Evolutionary conservation across 106 monocot species (phyloP).

Genomic region (Acorus calamus): DNA sequence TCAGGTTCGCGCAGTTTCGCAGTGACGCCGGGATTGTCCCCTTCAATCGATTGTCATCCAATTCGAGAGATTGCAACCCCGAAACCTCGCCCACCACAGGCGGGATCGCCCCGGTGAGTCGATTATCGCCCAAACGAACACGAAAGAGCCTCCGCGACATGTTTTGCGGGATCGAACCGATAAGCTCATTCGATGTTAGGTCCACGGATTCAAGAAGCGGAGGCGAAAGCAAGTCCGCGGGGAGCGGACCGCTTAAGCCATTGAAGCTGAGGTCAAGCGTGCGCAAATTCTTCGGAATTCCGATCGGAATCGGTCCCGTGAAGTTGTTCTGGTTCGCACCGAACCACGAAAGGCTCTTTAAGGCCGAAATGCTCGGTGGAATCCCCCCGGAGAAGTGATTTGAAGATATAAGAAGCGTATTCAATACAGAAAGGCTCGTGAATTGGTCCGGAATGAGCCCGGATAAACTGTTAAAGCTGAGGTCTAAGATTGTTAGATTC

Average conservation of each 20-base stretch:
- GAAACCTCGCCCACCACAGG: constrained; percentile 6
- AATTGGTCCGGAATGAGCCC: constrained; percentile 20
- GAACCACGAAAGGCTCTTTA: constrained; percentile 20
- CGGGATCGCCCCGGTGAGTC: constrained; percentile 28
- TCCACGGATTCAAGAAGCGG: constrained; percentile 21
- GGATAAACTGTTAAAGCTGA: constrained; percentile 22
- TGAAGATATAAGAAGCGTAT: constrained; percentile 23
- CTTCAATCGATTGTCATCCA: constrained; percentile 16
- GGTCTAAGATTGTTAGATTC: constrained; percentile 36
- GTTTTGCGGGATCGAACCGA: constrained; percentile 22
- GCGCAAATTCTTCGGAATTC: constrained; percentile 13
- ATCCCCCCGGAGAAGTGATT: constrained; percentile 26
- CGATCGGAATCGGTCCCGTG: constrained; percentile 17
- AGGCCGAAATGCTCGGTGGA: constrained; percentile 9
- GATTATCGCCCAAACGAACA: constrained; percentile 27
- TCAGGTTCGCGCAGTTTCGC: constrained; percentile 22
- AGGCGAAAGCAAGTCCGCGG: constrained; percentile 22
- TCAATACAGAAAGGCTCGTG: constrained; percentile 12
- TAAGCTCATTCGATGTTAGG: constrained; percentile 18
- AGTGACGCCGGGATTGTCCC: constrained; percentile 22
- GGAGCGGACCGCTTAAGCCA: constrained; percentile 19
- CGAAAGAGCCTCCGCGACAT: constrained; percentile 21
- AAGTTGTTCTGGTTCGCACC: constrained; percentile 39
- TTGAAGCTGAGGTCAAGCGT: constrained; percentile 49
- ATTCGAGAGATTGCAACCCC: constrained; percentile 19